Evolutionary conservation across 169 alveolate species (phyloP).

Genomic region (Cryptosporidium sp.): DNA sequence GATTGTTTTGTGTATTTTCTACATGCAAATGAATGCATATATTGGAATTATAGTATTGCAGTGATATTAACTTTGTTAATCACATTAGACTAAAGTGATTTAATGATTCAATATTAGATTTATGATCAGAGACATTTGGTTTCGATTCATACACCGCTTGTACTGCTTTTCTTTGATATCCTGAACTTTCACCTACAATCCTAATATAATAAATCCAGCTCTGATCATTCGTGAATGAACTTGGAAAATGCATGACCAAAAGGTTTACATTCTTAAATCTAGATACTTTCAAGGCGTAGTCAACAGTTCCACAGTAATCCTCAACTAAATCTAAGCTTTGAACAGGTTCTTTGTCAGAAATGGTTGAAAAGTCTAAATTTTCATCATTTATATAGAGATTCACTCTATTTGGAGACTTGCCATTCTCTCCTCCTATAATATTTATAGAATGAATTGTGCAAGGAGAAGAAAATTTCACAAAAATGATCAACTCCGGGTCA

Average conservation of each 20-base stretch:
- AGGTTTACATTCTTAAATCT: conserved; percentile 81
- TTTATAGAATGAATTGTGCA: conserved; percentile 82
- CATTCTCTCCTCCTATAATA: conserved; percentile 85
- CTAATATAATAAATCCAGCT: conserved; percentile 81
- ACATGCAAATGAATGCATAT: no score
- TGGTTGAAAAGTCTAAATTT: conserved; percentile 81
- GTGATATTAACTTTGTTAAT: not conserved
- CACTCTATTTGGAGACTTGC: conserved; percentile 80
- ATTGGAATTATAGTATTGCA: not conserved
- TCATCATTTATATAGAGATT: conserved; percentile 83
- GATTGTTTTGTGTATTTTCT: not conserved
- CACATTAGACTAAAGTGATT: conserved; percentile 23
- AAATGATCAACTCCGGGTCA: conserved; percentile 84
- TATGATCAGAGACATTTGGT: conserved; percentile 71
- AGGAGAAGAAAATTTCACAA: conserved; percentile 77
- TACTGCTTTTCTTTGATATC: conserved; percentile 82
- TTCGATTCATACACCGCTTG: conserved; percentile 78
- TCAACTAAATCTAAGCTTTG: conserved; percentile 82
- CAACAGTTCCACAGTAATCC: conserved; percentile 85
- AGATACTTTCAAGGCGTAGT: conserved; percentile 83
- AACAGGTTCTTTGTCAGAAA: conserved; percentile 79
- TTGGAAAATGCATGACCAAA: conserved; percentile 81
- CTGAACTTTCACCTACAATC: conserved; percentile 81
- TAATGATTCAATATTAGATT: conserved; percentile 15
- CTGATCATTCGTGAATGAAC: conserved; percentile 80